phyloP scores from a whole-genome alignment of 2,329 filamentous ascomycete genomes.

The Fusarium nisikadoi region DNA sequence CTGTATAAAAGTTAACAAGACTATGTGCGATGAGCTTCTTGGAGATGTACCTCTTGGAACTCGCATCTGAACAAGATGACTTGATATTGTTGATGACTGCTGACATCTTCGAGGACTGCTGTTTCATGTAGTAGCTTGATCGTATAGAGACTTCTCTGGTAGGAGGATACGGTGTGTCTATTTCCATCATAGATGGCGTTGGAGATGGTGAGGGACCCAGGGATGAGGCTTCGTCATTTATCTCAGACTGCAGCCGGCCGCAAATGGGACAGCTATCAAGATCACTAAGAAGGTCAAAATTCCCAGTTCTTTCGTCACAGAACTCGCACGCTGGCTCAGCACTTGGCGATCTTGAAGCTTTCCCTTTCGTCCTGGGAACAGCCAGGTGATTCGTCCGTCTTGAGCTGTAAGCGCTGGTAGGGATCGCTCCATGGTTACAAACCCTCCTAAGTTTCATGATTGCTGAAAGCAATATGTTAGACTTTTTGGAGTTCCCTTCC shows the following conservation, averaged over 20 bases:
- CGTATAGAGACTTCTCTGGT: rapidly evolving
- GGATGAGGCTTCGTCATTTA: rapidly evolving
- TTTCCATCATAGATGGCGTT: rapidly evolving
- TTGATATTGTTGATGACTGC: constrained; percentile 3
- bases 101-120: not conserved
- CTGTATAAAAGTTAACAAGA: not conserved
- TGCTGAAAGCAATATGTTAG: not conserved
- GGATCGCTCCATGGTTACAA: not conserved
- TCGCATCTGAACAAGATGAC: rapidly evolving
- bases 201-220: not conserved
- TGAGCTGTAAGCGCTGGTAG: rapidly evolving
- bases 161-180: rapidly evolving
- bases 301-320: not conserved
- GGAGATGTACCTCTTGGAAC: not conserved
- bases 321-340: not conserved
- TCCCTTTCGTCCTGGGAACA: rapidly evolving
- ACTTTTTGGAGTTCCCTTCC: not conserved
- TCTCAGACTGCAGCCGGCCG: rapidly evolving
- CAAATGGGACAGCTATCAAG: not conserved
- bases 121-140: rapidly evolving
- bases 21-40: rapidly evolving
- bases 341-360: rapidly evolving
- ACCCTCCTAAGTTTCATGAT: constrained; percentile 10
- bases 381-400: rapidly evolving
- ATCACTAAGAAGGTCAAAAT: rapidly evolving